These are phyloP conservation scores for Wickerhamomyces chambardii DNA, from an alignment of 805 yeast species.

Conservation along the genomic window DNA sequence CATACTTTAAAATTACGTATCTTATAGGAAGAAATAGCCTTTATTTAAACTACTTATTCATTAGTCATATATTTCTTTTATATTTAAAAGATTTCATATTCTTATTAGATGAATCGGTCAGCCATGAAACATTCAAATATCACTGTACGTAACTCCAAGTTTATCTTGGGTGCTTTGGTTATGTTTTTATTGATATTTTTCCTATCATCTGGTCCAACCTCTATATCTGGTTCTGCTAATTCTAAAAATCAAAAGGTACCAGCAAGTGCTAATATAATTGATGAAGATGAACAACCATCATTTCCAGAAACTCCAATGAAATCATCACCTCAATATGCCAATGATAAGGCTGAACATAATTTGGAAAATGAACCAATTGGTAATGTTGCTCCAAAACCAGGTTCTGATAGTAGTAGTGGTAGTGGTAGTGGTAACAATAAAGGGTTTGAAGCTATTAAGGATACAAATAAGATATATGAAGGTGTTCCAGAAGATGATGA, in stretches of 20 bases:
- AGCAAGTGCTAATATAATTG: conserved; percentile 1
- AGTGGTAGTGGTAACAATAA: no score
- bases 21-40: no score
- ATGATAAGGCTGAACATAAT: conserved; percentile 9
- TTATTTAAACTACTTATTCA: no score
- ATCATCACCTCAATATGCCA: conserved; percentile 15
- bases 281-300: conserved; percentile 4
- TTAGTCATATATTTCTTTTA: no score
- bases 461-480: conserved; percentile 15
- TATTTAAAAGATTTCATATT: no score
- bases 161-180: conserved; percentile 40
- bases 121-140: background rate
- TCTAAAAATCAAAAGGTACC: conserved; percentile 4
- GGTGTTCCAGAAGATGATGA: conserved; percentile 17
- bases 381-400: conserved; percentile 19
- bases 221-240: conserved; percentile 20
- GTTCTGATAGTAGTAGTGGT: no score
- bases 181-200: conserved; percentile 40
- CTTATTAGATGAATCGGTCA: no score
- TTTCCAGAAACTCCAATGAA: background rate
- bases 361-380: conserved; percentile 14
- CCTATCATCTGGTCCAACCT: conserved; percentile 26
- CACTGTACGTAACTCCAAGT: conserved; percentile 41
- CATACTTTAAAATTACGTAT: no score
- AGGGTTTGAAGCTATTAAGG: conserved; percentile 17